Evolutionary conservation across 2,329 filamentous ascomycete species (phyloP).

Genomic region (Botryotinia globosa): DNA sequence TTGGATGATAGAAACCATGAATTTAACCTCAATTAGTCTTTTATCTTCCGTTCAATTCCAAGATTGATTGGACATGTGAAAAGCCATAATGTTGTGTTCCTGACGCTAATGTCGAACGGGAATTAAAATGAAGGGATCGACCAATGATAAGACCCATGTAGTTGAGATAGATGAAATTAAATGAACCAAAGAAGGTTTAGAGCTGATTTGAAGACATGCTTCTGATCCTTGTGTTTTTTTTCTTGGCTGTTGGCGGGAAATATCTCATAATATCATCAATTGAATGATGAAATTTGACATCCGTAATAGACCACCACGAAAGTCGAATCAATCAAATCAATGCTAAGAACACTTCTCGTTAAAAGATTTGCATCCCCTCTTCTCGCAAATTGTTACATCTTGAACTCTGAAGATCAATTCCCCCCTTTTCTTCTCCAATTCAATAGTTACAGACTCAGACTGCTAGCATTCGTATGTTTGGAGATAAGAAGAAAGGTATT

Average conservation of each 20-base stretch:
- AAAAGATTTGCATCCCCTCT: slow-evolving; percentile 4
- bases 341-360: not conserved
- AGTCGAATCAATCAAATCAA: not conserved
- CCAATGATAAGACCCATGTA: slow-evolving; percentile 14
- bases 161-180: slow-evolving; percentile 14
- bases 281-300: slow-evolving; percentile 6
- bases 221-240: slow-evolving; percentile 8
- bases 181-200: slow-evolving; percentile 12
- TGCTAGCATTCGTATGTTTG: not conserved
- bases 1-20: slow-evolving; percentile 1
- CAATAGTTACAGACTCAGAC: not conserved
- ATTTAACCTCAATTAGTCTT: slow-evolving; percentile 8
- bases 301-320: not conserved
- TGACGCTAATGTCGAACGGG: slow-evolving; percentile 25
- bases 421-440: not conserved
- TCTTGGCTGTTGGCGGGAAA: not conserved
- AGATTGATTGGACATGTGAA: slow-evolving; percentile 3
- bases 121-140: slow-evolving; percentile 12
- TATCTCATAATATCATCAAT: too few species aligned
- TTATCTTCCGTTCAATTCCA: not conserved
- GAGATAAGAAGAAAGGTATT: not conserved
- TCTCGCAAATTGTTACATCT: not conserved
- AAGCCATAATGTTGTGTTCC: slow-evolving; percentile 19
- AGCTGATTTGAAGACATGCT: not conserved
- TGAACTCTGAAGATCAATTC: not conserved